Conservation (phyloP, 495 filamentous ascomycete species). For the Platismatia glauca region DNA sequence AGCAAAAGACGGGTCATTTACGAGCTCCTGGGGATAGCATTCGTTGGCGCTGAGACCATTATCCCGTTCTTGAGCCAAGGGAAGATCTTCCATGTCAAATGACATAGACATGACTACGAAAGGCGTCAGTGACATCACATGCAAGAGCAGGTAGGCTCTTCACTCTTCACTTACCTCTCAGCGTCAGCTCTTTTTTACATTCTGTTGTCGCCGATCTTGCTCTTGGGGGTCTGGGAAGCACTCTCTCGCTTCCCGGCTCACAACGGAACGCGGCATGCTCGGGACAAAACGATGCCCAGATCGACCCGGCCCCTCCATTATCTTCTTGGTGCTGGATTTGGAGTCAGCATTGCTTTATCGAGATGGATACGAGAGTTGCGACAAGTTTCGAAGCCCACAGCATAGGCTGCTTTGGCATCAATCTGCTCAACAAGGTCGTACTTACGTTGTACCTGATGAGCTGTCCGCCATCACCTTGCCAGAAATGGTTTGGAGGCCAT, state of each 20-base stretch:
- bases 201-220: conserved; percentile 12
- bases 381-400: conserved; percentile 12
- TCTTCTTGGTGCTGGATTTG: conserved; percentile 16
- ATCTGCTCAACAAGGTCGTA: conserved; percentile 10
- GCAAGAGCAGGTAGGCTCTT: conserved; percentile 10
- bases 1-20: conserved; percentile 17
- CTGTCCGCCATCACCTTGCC: conserved; percentile 18
- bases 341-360: conserved; percentile 11
- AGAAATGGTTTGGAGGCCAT: conserved; percentile 17
- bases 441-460: conserved; percentile 10
- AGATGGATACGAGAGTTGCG: conserved; percentile 10
- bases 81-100: conserved; percentile 10
- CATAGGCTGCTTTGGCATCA: conserved; percentile 14
- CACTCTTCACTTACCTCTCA: conserved; percentile 15
- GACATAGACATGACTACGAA: conserved; percentile 12
- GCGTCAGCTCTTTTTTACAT: conserved; percentile 16
- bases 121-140: conserved; percentile 12
- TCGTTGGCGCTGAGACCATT: conserved; percentile 14
- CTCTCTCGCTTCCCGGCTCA: conserved; percentile 6
- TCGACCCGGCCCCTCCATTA: conserved; percentile 13
- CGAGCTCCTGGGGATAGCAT: conserved; percentile 12
- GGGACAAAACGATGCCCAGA: conserved; percentile 11
- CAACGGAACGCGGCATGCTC: conserved; percentile 13
- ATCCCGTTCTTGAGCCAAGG: conserved; percentile 7
- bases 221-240: conserved; percentile 1